Percentiles rank a stretch among this genome's conserved stretches.
These are phyloP conservation scores for Coniferiporia sulphurascens DNA, from an alignment of 1,284 basidiomycete species.

Conservation along the genomic window DNA sequence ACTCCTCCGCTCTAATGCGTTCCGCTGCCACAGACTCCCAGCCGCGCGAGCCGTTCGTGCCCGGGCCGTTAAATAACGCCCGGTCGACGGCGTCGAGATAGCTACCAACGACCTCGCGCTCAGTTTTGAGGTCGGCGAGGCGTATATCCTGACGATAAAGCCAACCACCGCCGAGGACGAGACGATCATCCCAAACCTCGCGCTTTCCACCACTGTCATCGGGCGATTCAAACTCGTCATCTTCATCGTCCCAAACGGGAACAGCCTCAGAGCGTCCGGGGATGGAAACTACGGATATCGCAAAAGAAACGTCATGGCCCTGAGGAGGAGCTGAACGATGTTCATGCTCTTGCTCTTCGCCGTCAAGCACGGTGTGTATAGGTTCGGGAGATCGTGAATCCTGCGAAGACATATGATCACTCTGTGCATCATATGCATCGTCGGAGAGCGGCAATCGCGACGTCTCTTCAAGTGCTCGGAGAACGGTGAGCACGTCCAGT, in stretches of 20 bases:
- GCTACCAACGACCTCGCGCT: conserved; percentile 47
- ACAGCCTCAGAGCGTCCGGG: conserved; percentile 59
- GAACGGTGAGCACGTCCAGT: conserved; percentile 67
- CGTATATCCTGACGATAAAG: conserved; percentile 65
- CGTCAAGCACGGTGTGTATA: conserved; percentile 34
- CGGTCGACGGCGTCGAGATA: conserved; percentile 74
- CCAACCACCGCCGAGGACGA: conserved; percentile 75
- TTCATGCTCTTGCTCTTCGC: conserved; percentile 12
- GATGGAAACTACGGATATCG: conserved; percentile 64
- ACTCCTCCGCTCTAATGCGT: conserved; percentile 27
- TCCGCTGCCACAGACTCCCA: conserved; percentile 42
- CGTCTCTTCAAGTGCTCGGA: conserved; percentile 67
- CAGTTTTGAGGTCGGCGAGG: conserved; percentile 49
- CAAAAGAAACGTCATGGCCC: conserved; percentile 49
- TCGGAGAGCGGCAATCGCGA: conserved; percentile 62
- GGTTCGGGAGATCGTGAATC: conserved; percentile 33
- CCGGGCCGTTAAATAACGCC: conserved; percentile 57
- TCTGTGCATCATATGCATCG: conserved; percentile 71
- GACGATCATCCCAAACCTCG: conserved; percentile 72
- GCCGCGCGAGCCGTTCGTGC: conserved; percentile 43
- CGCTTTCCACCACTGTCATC: conserved; percentile 48
- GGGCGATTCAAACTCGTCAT: conserved; percentile 37
- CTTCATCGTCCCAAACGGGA: conserved; percentile 75
- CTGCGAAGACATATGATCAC: conserved; percentile 48
- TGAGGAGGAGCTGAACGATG: neutral